Conservation (phyloP, 208 protist species). For the Leishmania tropica region DNA sequence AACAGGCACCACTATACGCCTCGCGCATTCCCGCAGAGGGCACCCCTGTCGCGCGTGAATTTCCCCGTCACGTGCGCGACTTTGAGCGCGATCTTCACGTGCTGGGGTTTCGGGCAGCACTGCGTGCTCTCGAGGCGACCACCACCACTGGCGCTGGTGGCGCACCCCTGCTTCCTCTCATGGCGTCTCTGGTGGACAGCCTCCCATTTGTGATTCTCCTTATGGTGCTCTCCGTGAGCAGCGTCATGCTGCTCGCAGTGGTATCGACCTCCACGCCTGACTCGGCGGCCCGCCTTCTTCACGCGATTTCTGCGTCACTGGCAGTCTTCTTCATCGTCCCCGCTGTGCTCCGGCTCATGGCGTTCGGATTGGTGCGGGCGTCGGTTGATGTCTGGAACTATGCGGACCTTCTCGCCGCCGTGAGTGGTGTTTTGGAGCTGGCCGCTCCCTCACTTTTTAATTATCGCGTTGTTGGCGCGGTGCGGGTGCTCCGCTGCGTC, state of each 20-base stretch:
- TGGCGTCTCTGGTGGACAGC: conserved; percentile 29
- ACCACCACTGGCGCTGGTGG: conserved; percentile 5
- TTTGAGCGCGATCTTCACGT: conserved; percentile 9
- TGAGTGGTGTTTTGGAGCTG: conserved; percentile 48
- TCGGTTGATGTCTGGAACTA: conserved; percentile 43
- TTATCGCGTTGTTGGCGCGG: conserved; percentile 27
- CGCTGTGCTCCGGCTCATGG: conserved; percentile 36
- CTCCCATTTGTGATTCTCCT: conserved; percentile 27
- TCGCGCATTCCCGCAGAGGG: not conserved
- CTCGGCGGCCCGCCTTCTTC: conserved; percentile 9
- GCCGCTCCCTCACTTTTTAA: conserved; percentile 26
- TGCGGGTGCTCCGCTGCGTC: conserved; percentile 51
- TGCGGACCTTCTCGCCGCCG: conserved; percentile 40
- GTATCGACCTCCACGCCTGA: conserved; percentile 28
- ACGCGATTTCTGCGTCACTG: conserved; percentile 29
- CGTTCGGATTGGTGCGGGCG: conserved; percentile 24
- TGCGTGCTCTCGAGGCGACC: conserved; percentile 15
- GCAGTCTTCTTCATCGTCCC: conserved; percentile 47
- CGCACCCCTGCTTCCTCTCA: not conserved
- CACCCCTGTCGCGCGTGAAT: not conserved
- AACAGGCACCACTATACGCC: too few relatives aligned
- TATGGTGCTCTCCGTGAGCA: conserved; percentile 36
- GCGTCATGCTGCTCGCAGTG: conserved; percentile 45
- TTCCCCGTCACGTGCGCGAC: not conserved
- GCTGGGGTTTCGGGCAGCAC: conserved; percentile 11